These are phyloP conservation scores for Pseudogymnoascus sp. DNA, from an alignment of 2,329 filamentous ascomycete species.

Conservation along the genomic window DNA sequence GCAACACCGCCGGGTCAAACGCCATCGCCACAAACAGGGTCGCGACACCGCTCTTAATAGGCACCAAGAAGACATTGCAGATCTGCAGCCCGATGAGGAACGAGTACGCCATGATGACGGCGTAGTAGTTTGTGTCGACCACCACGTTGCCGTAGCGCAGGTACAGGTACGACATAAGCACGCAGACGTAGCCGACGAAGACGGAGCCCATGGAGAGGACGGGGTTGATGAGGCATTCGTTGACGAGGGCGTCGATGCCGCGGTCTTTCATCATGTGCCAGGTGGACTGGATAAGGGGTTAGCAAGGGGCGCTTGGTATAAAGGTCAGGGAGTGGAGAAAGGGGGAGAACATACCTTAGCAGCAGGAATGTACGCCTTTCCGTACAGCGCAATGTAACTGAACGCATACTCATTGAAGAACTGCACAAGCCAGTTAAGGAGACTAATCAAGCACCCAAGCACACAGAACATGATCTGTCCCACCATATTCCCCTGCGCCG, in stretches of 20 bases:
- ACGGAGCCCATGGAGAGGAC: conserved; percentile 66
- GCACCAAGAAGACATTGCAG: conserved; percentile 81
- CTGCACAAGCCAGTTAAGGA: conserved; percentile 78
- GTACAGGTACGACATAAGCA: conserved; percentile 79
- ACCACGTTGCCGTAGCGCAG: conserved; percentile 54
- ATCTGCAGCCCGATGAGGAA: conserved; percentile 90
- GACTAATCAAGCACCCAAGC: conserved; percentile 64
- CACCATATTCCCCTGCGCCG: conserved; percentile 60
- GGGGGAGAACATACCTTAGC: conserved; percentile 56
- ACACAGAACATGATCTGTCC: conserved; percentile 62
- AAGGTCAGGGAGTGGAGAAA: not conserved
- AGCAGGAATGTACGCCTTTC: conserved; percentile 75
- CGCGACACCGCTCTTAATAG: conserved; percentile 79
- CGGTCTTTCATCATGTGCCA: conserved; percentile 76
- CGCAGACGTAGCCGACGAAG: conserved; percentile 76
- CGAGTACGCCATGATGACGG: conserved; percentile 72
- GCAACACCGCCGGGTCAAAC: conserved; percentile 65
- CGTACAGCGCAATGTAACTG: conserved; percentile 86
- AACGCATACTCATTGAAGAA: conserved; percentile 92
- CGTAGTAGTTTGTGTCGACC: conserved; percentile 46
- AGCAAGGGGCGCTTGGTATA: not conserved
- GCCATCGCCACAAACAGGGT: conserved; percentile 79
- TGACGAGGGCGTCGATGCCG: conserved; percentile 81
- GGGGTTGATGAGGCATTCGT: conserved; percentile 41
- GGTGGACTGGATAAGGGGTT: conserved; percentile 24